Evolutionary conservation across 148 eudicot species (phyloP).

Genomic region (Silene uniflora): DNA sequence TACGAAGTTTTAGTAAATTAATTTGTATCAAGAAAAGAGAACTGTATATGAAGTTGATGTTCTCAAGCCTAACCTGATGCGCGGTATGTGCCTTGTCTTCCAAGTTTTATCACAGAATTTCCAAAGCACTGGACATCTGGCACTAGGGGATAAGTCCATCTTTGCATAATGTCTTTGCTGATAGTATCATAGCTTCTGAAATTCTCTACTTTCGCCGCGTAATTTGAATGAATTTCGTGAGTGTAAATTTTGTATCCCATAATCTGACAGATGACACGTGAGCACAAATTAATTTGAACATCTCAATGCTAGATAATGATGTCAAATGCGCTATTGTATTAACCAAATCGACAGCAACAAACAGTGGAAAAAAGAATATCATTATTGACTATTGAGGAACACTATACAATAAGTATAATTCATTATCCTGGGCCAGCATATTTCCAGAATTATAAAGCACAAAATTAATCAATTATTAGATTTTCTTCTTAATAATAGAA

Average conservation of each 20-base stretch:
- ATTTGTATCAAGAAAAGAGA: no score
- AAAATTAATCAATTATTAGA: no score
- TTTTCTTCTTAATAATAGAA: not conserved
- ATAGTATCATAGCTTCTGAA: constrained; percentile 85
- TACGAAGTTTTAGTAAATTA: no score
- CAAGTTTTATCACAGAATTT: constrained; percentile 56
- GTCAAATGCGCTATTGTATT: not conserved
- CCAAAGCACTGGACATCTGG: constrained; percentile 80
- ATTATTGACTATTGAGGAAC: not conserved
- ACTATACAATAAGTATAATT: not conserved
- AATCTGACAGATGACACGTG: constrained; percentile 45
- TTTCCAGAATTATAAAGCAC: not conserved
- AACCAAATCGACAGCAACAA: not conserved
- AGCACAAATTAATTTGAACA: not conserved
- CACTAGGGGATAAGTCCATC: constrained; percentile 95
- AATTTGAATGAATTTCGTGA: constrained; percentile 84
- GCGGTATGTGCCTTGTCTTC: constrained; percentile 77
- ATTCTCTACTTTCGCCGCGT: constrained; percentile 89
- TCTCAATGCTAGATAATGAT: not conserved
- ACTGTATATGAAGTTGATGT: not conserved
- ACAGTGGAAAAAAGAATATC: not conserved
- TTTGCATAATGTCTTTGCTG: constrained; percentile 92
- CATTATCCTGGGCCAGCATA: not conserved
- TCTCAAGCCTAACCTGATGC: constrained; percentile 57
- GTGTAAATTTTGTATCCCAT: constrained; percentile 95